Evolutionary conservation across 768 basidiomycete genomes (phyloP).

Genomic region (Mrakia hoshinonis): DNA sequence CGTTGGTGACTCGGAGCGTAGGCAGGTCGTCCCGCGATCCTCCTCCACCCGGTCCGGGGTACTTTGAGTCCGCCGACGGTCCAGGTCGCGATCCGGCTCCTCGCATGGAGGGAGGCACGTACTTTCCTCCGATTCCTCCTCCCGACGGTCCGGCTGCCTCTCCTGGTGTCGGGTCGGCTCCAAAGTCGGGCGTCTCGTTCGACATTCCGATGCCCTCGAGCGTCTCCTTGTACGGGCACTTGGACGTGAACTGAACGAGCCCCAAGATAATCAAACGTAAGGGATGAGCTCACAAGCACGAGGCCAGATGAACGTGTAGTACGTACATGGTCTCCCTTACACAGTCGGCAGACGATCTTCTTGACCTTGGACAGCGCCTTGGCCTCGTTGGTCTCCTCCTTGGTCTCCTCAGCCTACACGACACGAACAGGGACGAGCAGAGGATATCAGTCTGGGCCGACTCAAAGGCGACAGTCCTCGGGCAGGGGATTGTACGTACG

Average conservation of each 20-base stretch:
- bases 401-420: slow-evolving; percentile 30
- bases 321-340: slow-evolving; percentile 74
- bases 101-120: slow-evolving; percentile 90
- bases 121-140: slow-evolving; percentile 52
- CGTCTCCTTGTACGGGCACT: slow-evolving; percentile 96
- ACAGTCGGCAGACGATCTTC: slow-evolving; percentile 83
- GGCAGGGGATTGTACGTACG: background rate
- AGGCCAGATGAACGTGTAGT: background rate
- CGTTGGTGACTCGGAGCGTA: slow-evolving; percentile 92
- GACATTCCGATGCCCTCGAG: slow-evolving; percentile 58
- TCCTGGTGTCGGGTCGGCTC: slow-evolving; percentile 42
- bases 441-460: background rate
- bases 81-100: slow-evolving; percentile 51
- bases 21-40: slow-evolving; percentile 79
- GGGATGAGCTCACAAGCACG: background rate
- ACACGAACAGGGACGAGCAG: background rate
- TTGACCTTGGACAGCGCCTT: slow-evolving; percentile 52
- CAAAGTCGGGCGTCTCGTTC: slow-evolving; percentile 43
- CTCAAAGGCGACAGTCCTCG: background rate
- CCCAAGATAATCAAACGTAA: background rate
- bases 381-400: slow-evolving; percentile 34
- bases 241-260: slow-evolving; percentile 62
- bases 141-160: slow-evolving; percentile 44
- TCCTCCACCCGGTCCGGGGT: slow-evolving; percentile 45
- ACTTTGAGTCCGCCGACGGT: slow-evolving; percentile 55